Base-by-base conservation (phyloP, 1,284 basidiomycete species). In the Schizophyllum commune region DNA sequence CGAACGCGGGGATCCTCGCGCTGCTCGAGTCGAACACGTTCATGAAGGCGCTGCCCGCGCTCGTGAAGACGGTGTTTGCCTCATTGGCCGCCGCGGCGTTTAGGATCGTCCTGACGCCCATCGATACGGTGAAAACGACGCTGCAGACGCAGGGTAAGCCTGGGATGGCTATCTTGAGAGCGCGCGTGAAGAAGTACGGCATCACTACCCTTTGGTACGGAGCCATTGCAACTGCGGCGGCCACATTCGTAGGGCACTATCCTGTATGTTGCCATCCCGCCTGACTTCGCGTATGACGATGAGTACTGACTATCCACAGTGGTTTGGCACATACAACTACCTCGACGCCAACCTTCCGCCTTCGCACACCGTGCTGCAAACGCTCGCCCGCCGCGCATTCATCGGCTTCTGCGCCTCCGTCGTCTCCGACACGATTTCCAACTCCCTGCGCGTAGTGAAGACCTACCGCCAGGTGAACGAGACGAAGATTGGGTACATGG, bases 91-190 rank as follows among this genome's bases (percentile, higher is more conserved):
- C 91, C 0, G 92, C 93, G 0, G 77, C 77, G 9, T 94, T 94
- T 72, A 77, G 92, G 52, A 95, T 96, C 84, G 76, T 89, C 15
- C 75, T 96, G 53, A 95, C 91, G 0, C 94, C 94, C 0, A 82
- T 96, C 58, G 94, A 96, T 73, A 94, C 94, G 0, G 71, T 95
- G 64, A 96, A 96, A 81, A 96, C 94, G 6, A 96, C 92, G 0
- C 77, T 96, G 76, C 94, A 96, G 74, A 91, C 94, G 0, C 88
- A 94, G 70, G 94, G 94, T 5, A 83, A 79, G 62, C 73, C 75
- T 0, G 94, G 91, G 0, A 74, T 87, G 61, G 70, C 71, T 32
- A 82, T 96, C 57, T 74, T 96, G 52, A 80, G 76, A 64, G 76
- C 81, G 7, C 80, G 93, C 66, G 86, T 94, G 62, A 86, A 82